Evolutionary conservation across 305 asterid genomes (phyloP).

Genomic region (Solanum hybrid): DNA sequence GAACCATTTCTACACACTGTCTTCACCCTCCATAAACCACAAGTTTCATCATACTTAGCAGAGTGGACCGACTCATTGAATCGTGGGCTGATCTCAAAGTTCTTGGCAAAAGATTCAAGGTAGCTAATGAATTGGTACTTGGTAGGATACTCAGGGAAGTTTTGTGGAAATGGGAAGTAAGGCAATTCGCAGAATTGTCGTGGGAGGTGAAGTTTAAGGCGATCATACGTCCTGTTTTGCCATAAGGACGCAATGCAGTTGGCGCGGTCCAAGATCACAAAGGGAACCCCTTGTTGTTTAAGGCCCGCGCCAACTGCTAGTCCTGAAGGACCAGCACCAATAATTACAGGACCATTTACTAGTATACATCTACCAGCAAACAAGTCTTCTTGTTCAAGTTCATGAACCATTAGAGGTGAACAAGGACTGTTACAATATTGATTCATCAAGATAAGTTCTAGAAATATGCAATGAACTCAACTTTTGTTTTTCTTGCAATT

Average conservation of each 20-base stretch:
- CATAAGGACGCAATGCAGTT: conserved; percentile 91
- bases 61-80: conserved; percentile 53
- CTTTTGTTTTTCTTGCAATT: neutral
- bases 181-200: conserved; percentile 75
- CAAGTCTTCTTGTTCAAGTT: conserved; percentile 28
- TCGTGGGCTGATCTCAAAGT: conserved; percentile 51
- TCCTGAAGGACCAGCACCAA: conserved; percentile 95
- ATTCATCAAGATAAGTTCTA: conserved; percentile 19
- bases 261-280: conserved; percentile 64
- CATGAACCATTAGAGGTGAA: conserved; percentile 20
- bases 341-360: conserved; percentile 83
- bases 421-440: conserved; percentile 19
- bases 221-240: conserved; percentile 71
- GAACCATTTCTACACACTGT: conserved; percentile 13
- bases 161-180: conserved; percentile 48
- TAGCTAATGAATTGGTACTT: conserved; percentile 64
- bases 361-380: conserved; percentile 63
- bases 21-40: conserved; percentile 70
- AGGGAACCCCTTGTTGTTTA: conserved; percentile 65
- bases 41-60: conserved; percentile 49
- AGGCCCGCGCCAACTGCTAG: conserved; percentile 80
- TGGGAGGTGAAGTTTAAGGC: conserved; percentile 81
- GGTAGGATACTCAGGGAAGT: conserved; percentile 65
- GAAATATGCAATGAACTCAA: neutral
- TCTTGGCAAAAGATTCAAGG: conserved; percentile 49